phyloP scores from a whole-genome alignment of 495 filamentous ascomycete species.

The Cercophora sp. region DNA sequence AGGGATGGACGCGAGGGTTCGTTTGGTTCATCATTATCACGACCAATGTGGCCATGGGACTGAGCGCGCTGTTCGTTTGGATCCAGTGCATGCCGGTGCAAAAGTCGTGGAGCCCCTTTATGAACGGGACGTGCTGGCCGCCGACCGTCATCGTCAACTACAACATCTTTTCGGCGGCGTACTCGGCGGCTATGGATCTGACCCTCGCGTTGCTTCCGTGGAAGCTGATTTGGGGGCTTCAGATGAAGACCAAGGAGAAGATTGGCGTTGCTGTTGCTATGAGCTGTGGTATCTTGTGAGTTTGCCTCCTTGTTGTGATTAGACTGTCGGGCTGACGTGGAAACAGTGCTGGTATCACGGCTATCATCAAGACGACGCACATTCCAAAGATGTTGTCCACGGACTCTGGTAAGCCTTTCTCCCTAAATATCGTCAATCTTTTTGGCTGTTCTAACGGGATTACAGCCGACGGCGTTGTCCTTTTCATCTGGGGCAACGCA shows the following conservation, averaged over 20 bases:
- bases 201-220: constrained; percentile 33
- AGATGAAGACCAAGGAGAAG: constrained; percentile 36
- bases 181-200: constrained; percentile 31
- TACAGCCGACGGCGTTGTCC: constrained; percentile 13
- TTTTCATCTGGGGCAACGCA: constrained; percentile 23
- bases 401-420: neutral
- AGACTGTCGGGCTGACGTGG: neutral
- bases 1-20: constrained; percentile 20
- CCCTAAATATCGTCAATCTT: too few species aligned
- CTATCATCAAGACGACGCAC: constrained; percentile 23
- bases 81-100: constrained; percentile 33
- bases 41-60: constrained; percentile 34
- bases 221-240: constrained; percentile 29
- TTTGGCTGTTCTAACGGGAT: too few species aligned
- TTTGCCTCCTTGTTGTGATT: neutral
- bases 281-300: constrained; percentile 29
- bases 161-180: constrained; percentile 20
- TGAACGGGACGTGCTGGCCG: constrained; percentile 34
- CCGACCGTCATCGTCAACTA: constrained; percentile 9
- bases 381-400: constrained; percentile 12
- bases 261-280: constrained; percentile 35
- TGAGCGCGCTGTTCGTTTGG: constrained; percentile 40
- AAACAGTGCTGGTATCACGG: constrained; percentile 23
- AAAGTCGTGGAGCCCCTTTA: constrained; percentile 29
- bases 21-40: constrained; percentile 29